Base-by-base conservation (phyloP, 768 basidiomycete species). In the Holtermanniella nyarrowii region DNA sequence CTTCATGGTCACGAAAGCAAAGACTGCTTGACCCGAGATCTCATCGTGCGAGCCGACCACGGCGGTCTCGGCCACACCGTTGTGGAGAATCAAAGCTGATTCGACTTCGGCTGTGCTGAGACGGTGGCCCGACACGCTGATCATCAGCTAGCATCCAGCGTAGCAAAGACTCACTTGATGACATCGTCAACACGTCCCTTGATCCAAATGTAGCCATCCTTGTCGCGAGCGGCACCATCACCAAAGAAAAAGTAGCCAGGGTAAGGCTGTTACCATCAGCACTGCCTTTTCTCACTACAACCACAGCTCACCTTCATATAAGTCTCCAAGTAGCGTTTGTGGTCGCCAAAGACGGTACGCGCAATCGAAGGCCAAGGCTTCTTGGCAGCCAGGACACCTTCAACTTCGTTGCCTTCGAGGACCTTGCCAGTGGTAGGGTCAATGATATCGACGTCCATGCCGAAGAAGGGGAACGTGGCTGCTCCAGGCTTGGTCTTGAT, bases 201-300 rank as follows among this genome's bases (percentile, higher is more conserved):
- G 73, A 99, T 96, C 93, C 95, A 97, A 69, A 93, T 86, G 75
- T 99, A 97, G 1, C 93, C 95, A 61, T 97, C 82, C 59, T 84
- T 82, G 66, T 97, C 95, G 20, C 93, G 80, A 13, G 85, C 84
- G 24, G 91, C 93, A 42, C 93, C 95, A 63, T 99, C 93, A 21
- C 95, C 95, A n/a, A 93, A 97, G 74, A 85, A 95, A 78, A 88
- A 97, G 69, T 78, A 75, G 5, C 91, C 91, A 4, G 87, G 86
- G 74, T 91, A 91, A 22, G 86, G 85, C 75, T 79, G 31, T 37
- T 7, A 16, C 16, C 31, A 37, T 37, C 31, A 37, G 31, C 31
- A 7, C 31, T 7, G 7, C 20, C 10, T 18, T 11, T 18, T 5
- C 10, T 10, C 7, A 20, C 42, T 48, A 57, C 44, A 56, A 57